Base-by-base conservation (phyloP, 2,329 filamentous ascomycete species). In the Pseudogymnoascus sp. region DNA sequence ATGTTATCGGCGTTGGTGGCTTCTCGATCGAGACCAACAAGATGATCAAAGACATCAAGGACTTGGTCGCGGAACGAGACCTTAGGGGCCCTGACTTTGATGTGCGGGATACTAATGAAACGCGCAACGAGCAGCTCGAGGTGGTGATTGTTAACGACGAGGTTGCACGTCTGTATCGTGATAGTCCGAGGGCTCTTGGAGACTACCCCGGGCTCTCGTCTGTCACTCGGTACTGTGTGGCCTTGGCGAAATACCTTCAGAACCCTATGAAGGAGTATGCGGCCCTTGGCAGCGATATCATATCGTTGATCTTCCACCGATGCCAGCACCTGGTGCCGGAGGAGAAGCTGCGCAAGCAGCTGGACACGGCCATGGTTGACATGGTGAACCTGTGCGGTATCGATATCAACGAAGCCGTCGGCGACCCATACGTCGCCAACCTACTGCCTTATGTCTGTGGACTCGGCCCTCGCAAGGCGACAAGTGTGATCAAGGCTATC, bases 331-430 rank as follows among this genome's bases (percentile, higher is more conserved):
- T 97, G 31, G 82, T 99, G 12, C 89, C 93, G 0, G 85, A 92
- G 65, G 93, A 98, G 38, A 93, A 96, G 78, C 82, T 99, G 40
- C 79, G 88, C 66, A 92, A 90, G 73, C 86, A 91, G 65, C 82
- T 99, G 14, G 95, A 99, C 71, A 96, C 90, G n/a, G 91, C 93
- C 50, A 90, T 99, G 86, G 93, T 99, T 10, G 95, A 99, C 73
- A 96, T 96, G 83, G 95, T 99, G 69, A 99, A 99, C 74, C 85
- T 99, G 46, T 92, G 93, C 53, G 95, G 95, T 72, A 91, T 99
- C 38, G 91, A 98, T 70, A 89, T 99, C 72, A 96, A 97, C 70
- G 93, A 97, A 68, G 92, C 93, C 12, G 87, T 96, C 63, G 82
- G 82, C 43, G 91, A 97, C 74, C 73, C 86, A 1, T 91, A 95